phyloP scores from a whole-genome alignment of 192 early-diverging fungal species.

The Mortierella alpina region DNA sequence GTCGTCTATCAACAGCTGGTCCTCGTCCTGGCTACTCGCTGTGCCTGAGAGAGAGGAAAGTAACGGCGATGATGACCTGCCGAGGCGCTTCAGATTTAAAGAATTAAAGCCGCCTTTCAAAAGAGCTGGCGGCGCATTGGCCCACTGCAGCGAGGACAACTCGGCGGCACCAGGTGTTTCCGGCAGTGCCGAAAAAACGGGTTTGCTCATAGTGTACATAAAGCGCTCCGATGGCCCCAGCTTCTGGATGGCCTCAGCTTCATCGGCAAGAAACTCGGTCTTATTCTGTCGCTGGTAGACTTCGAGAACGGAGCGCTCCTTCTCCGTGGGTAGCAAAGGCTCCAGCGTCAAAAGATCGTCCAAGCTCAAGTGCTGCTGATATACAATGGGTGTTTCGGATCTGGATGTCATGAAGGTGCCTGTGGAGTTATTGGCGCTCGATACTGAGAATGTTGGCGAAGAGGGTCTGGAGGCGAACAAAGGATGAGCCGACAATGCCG shows the following conservation, averaged over 20 bases:
- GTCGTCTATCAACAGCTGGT: slow-evolving; percentile 33
- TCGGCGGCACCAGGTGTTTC: not conserved
- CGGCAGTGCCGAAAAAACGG: slow-evolving; percentile 15
- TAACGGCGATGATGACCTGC: not conserved
- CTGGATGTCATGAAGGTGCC: slow-evolving; percentile 13
- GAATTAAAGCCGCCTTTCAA: slow-evolving; percentile 22
- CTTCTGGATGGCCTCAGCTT: slow-evolving; percentile 33
- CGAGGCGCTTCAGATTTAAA: slow-evolving; percentile 14
- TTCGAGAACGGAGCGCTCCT: slow-evolving; percentile 26
- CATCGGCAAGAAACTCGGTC: slow-evolving; percentile 23
- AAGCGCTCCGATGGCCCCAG: slow-evolving; percentile 38
- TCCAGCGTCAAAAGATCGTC: slow-evolving; percentile 46
- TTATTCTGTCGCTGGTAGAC: slow-evolving; percentile 32
- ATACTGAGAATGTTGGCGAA: not conserved
- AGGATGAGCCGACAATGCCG: not conserved
- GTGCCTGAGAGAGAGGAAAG: not conserved
- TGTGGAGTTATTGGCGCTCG: not conserved
- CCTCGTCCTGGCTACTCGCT: slow-evolving; percentile 3
- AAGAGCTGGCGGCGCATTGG: not conserved
- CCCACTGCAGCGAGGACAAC: slow-evolving; percentile 3
- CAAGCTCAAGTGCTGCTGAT: slow-evolving; percentile 30
- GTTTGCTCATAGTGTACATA: slow-evolving; percentile 40
- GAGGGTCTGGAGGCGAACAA: not conserved
- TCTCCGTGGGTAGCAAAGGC: slow-evolving; percentile 34
- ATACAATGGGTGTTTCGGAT: slow-evolving; percentile 34